These are phyloP conservation scores for Fagus sylvatica DNA, from an alignment of 306 rosid species.

Conservation along the genomic window DNA sequence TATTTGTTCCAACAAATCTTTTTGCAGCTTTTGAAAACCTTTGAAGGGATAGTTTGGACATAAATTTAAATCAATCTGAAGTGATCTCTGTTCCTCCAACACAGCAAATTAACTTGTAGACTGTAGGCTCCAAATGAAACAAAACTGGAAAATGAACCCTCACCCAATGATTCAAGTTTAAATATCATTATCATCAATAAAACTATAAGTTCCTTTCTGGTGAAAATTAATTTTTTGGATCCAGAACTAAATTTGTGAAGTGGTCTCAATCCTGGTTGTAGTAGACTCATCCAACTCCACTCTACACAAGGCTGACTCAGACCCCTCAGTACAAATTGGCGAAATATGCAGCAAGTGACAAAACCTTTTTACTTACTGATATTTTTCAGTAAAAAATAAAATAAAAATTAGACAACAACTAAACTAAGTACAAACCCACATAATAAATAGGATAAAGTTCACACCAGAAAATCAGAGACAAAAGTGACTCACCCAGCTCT, in stretches of 20 bases:
- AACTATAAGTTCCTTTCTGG: not conserved
- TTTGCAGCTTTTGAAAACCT: slow-evolving; percentile 30
- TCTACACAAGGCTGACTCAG: slow-evolving; percentile 44
- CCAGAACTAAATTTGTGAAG: slow-evolving; percentile 17
- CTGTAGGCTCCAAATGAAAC: slow-evolving; percentile 11
- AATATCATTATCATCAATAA: slow-evolving; percentile 4
- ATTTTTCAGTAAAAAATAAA: slow-evolving; percentile 33
- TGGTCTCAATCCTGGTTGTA: slow-evolving; percentile 21
- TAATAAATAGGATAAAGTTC: slow-evolving; percentile 27
- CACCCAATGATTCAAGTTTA: not conserved
- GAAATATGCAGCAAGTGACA: slow-evolving; percentile 42
- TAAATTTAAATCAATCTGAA: slow-evolving; percentile 2
- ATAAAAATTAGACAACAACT: slow-evolving; percentile 40
- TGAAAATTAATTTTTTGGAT: slow-evolving; percentile 26
- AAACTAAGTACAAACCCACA: slow-evolving; percentile 28
- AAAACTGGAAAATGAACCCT: not conserved
- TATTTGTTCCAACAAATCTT: slow-evolving; percentile 5
- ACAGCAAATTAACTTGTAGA: not conserved
- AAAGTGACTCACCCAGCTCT: slow-evolving; percentile 43
- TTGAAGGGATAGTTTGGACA: slow-evolving; percentile 23
- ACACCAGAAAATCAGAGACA: slow-evolving; percentile 33
- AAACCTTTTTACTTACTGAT: slow-evolving; percentile 28
- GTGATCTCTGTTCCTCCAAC: not conserved
- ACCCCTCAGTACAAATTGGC: slow-evolving; percentile 49
- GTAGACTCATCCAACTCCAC: slow-evolving; percentile 26